Evolutionary conservation across 1,139 yeast genomes (phyloP).

Genomic region (Nakaseomyces delphensis): DNA sequence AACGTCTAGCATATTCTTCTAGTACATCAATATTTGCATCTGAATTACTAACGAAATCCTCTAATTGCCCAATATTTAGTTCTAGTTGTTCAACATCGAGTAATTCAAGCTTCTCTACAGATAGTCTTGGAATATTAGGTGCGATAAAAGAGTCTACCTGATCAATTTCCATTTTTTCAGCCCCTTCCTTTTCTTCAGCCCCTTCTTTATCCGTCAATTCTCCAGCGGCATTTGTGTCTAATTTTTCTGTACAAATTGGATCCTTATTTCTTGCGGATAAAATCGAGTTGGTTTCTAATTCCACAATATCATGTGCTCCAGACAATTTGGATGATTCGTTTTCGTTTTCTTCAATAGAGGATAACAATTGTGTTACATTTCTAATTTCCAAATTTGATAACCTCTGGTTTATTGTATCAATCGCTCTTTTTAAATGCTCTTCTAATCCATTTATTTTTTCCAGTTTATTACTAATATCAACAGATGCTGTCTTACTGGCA

Average conservation of each 20-base stretch:
- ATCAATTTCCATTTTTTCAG: constrained; percentile 22
- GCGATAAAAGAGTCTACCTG: constrained; percentile 16
- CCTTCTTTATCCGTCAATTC: too few species aligned
- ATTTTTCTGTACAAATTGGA: not conserved
- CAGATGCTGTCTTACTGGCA: constrained; percentile 48
- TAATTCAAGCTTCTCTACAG: constrained; percentile 45
- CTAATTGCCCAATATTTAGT: constrained; percentile 46
- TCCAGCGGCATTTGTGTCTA: too few species aligned
- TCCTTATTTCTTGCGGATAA: too few species aligned
- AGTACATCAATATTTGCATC: constrained; percentile 67
- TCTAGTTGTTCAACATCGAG: constrained; percentile 46
- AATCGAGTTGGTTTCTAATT: too few species aligned
- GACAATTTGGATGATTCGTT: not conserved
- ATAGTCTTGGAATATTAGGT: constrained; percentile 35
- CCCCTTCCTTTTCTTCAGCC: constrained; percentile 10
- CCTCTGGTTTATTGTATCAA: constrained; percentile 35
- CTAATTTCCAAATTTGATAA: constrained; percentile 41
- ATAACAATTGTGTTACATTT: constrained; percentile 35
- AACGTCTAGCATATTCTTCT: constrained; percentile 65
- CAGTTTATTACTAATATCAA: constrained; percentile 56
- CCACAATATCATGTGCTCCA: not conserved
- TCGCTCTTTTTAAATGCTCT: constrained; percentile 36
- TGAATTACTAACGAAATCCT: constrained; percentile 48
- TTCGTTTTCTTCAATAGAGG: constrained; percentile 12
- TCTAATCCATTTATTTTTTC: constrained; percentile 47